Base-by-base conservation (phyloP, 345 rosid species). In the Heritiera littoralis region DNA sequence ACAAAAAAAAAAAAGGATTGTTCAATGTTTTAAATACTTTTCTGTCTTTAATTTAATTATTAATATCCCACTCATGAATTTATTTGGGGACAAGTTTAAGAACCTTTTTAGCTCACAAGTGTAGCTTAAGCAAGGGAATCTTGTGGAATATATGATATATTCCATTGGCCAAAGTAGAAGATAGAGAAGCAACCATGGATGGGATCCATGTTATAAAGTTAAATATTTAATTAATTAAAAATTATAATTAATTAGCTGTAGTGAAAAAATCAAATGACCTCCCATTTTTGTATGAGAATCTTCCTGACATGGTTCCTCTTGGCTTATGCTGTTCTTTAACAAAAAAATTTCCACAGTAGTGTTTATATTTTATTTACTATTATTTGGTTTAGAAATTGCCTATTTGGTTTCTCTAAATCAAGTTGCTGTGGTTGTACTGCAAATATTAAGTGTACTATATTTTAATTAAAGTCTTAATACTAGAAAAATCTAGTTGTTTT, bases 131-230 rank as follows among this genome's bases (percentile, higher is more conserved):
- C n/a, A 41, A 41, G 43, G 41, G 67, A 35, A 64, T 35, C 43
- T 32, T 68, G 73, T 45, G 54, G 59, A 59, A 71, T 71, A 71
- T 71, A 71, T 3, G 59, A 71, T 71, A 71, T 71, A 71, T 3
- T 23, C 48, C 48, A 72, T 17, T 52, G 76, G 30, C 15, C 65
- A n/a, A 72, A 72, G 63, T 52, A 56, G 30, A 72, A 72, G 30
- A 52, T 46, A 8, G 48, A 20, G 55, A 49, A 18, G 48, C 63
- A 32, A 72, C 58, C 35, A 28, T 54, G 28, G 75, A 72, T 52
- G 48, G 45, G 56, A 72, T 72, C 76, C 63, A 35, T 52, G 55
- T 52, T 52, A 12, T 54, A 14, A 15, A 55, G 20, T 56, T 7
- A 8, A 58, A 18, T 58, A 58, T 23, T 70, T 30, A 72, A 72